Percentiles rank a stretch among this genome's conserved stretches.
These are phyloP conservation scores for Penicillium bovifimosum DNA, from an alignment of 495 filamentous ascomycete species.

Conservation along the genomic window DNA sequence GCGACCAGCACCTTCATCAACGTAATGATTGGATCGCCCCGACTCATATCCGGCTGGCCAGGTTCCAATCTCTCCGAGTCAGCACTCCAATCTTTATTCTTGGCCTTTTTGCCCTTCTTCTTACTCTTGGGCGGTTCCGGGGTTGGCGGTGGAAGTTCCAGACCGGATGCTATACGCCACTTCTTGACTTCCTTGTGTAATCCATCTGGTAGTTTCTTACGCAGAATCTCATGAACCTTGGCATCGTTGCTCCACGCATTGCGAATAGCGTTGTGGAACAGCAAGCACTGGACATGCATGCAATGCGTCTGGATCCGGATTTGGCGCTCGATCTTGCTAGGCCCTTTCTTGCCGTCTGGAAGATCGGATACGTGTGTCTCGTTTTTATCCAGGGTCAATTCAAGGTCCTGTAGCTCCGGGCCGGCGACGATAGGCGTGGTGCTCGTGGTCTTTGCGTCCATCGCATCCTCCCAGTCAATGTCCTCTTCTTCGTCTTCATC, in stretches of 20 bases:
- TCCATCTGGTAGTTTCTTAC: conserved; percentile 60
- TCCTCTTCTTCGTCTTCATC: conserved; percentile 50
- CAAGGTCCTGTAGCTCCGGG: conserved; percentile 53
- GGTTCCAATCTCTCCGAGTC: conserved; percentile 63
- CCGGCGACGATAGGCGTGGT: conserved; percentile 22
- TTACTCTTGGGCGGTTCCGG: conserved; percentile 30
- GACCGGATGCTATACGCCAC: conserved; percentile 64
- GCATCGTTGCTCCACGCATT: conserved; percentile 82
- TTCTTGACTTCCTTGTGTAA: conserved; percentile 67
- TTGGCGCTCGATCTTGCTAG: conserved; percentile 73
- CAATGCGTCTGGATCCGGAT: conserved; percentile 76
- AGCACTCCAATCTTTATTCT: conserved; percentile 62
- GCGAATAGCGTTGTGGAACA: conserved; percentile 83
- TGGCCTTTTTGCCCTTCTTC: conserved; percentile 41
- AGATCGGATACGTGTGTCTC: conserved; percentile 51
- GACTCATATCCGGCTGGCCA: conserved; percentile 65
- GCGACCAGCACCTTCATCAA: conserved; percentile 67
- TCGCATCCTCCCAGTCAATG: conserved; percentile 85
- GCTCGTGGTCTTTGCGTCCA: conserved; percentile 37
- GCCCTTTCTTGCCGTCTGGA: conserved; percentile 73
- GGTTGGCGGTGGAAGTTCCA: conserved; percentile 41
- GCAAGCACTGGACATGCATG: conserved; percentile 80
- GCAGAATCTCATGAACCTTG: conserved; percentile 69
- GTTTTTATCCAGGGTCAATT: conserved; percentile 66
- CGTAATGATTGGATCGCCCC: conserved; percentile 76